These are phyloP conservation scores for Aspergillus persii DNA, from an alignment of 2,329 filamentous ascomycete genomes.

Conservation along the genomic window DNA sequence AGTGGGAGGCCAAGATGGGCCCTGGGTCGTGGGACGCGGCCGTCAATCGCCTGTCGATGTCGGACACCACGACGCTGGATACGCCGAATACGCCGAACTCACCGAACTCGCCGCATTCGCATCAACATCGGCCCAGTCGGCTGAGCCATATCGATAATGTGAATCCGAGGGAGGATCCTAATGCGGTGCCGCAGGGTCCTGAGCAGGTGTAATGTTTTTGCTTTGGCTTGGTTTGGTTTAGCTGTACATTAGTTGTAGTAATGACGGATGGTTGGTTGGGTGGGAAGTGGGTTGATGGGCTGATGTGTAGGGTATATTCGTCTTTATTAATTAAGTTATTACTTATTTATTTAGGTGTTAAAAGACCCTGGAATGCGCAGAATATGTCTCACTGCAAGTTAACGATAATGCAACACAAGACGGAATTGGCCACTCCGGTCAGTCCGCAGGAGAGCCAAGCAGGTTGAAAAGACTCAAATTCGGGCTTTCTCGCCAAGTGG, in stretches of 20 bases:
- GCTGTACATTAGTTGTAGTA: too few species aligned
- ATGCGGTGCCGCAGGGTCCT: background rate
- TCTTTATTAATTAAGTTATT: background rate
- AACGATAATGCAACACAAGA: too few species aligned
- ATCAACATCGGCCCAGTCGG: background rate
- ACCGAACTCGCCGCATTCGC: conserved; percentile 7
- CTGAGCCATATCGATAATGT: background rate
- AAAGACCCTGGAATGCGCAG: too few species aligned
- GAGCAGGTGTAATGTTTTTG: background rate
- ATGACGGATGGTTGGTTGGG: background rate
- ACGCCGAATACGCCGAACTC: conserved; percentile 10
- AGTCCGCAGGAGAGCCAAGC: too few species aligned
- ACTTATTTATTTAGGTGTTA: background rate
- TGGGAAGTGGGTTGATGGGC: background rate
- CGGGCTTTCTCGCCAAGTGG: background rate
- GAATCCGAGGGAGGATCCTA: background rate
- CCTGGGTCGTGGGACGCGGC: conserved; percentile 21
- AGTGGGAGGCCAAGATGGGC: conserved; percentile 28
- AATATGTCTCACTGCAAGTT: too few species aligned
- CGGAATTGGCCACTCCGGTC: too few species aligned
- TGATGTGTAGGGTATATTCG: background rate
- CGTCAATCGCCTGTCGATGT: conserved; percentile 14
- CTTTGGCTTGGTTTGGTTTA: too few species aligned
- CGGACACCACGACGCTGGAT: conserved; percentile 14
- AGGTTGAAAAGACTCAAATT: background rate